phyloP scores from a whole-genome alignment of 345 rosid genomes.

The Populus nigra region DNA sequence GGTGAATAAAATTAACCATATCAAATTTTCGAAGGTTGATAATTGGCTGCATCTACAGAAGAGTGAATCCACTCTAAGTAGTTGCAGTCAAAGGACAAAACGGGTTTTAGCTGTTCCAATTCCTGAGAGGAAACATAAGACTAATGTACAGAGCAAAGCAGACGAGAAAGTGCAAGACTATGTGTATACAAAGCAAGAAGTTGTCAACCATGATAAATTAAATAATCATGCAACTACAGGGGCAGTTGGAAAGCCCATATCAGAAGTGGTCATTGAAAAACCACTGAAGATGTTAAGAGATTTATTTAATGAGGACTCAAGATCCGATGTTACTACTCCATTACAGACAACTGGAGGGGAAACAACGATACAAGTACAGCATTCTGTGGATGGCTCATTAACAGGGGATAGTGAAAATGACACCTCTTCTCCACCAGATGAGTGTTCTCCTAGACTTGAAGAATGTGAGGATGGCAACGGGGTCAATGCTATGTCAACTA shows the following conservation, averaged over 20 bases:
- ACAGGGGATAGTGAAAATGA: slow-evolving; percentile 15
- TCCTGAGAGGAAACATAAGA: slow-evolving; percentile 24
- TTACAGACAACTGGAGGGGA: slow-evolving; percentile 29
- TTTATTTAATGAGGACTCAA: slow-evolving; percentile 42
- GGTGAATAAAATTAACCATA: slow-evolving; percentile 14
- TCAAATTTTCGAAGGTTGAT: slow-evolving; percentile 38
- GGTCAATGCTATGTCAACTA: slow-evolving; percentile 2
- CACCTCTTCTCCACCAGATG: slow-evolving; percentile 22
- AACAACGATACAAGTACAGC: slow-evolving; percentile 20
- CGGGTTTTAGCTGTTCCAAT: slow-evolving; percentile 35
- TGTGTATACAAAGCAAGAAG: slow-evolving; percentile 14
- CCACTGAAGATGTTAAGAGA: slow-evolving; percentile 36
- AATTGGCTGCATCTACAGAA: slow-evolving; percentile 48
- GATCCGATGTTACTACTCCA: slow-evolving; percentile 16
- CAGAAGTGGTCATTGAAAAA: slow-evolving; percentile 29
- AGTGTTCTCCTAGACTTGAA: slow-evolving; percentile 16
- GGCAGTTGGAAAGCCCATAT: slow-evolving; percentile 20
- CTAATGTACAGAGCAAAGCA: slow-evolving; percentile 18
- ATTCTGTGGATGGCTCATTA: slow-evolving; percentile 9
- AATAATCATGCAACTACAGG: slow-evolving; percentile 15
- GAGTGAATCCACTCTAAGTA: slow-evolving; percentile 15
- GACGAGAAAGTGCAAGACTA: slow-evolving; percentile 7
- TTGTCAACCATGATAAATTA: slow-evolving; percentile 5
- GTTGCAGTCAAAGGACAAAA: slow-evolving; percentile 31
- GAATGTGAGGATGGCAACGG: slow-evolving; percentile 20